Percentiles rank a stretch among this genome's conserved stretches.
Evolutionary conservation across 2,329 filamentous ascomycete species (phyloP).

Genomic region (Fusarium austroafricanum): DNA sequence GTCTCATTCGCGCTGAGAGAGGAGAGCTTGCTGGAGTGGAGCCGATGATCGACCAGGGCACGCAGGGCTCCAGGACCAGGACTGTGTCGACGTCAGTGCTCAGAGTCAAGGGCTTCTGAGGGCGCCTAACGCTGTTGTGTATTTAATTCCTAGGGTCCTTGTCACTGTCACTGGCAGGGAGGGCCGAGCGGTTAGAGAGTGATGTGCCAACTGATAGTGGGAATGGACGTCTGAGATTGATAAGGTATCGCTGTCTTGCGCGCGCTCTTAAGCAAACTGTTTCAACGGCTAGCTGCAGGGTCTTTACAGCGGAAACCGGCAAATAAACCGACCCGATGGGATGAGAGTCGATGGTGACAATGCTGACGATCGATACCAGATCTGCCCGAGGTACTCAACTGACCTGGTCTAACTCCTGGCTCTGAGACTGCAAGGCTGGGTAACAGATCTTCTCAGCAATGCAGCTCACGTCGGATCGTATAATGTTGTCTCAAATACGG

Average conservation of each 20-base stretch:
- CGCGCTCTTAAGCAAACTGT: no score
- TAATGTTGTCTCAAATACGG: conserved; percentile 24
- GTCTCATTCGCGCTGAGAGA: conserved; percentile 51
- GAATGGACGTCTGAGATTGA: conserved; percentile 18
- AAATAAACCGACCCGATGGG: conserved; percentile 32
- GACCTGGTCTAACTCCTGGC: conserved; percentile 17
- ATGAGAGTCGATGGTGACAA: conserved; percentile 30
- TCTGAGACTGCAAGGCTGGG: conserved; percentile 13
- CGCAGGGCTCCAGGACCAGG: conserved; percentile 37
- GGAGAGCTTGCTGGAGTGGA: conserved; percentile 43
- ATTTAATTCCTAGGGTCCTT: conserved; percentile 24
- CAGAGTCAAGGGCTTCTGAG: conserved; percentile 23
- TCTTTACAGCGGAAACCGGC: conserved; percentile 35
- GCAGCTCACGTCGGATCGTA: conserved; percentile 16
- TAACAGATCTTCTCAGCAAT: conserved; percentile 19
- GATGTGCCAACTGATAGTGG: conserved; percentile 20
- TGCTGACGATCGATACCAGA: conserved; percentile 34
- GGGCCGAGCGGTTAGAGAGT: conserved; percentile 35
- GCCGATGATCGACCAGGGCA: conserved; percentile 49
- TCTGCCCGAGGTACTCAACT: conserved; percentile 18
- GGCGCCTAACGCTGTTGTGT: conserved; percentile 31
- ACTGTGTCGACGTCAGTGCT: conserved; percentile 44
- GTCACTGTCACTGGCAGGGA: conserved; percentile 26
- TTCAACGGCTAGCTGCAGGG: conserved; percentile 42
- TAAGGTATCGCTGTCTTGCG: conserved; percentile 14